Percentiles rank a stretch among this genome's conserved stretches.
phyloP scores from a whole-genome alignment of 2,329 filamentous ascomycete species.

The Cladosporium sp. region DNA sequence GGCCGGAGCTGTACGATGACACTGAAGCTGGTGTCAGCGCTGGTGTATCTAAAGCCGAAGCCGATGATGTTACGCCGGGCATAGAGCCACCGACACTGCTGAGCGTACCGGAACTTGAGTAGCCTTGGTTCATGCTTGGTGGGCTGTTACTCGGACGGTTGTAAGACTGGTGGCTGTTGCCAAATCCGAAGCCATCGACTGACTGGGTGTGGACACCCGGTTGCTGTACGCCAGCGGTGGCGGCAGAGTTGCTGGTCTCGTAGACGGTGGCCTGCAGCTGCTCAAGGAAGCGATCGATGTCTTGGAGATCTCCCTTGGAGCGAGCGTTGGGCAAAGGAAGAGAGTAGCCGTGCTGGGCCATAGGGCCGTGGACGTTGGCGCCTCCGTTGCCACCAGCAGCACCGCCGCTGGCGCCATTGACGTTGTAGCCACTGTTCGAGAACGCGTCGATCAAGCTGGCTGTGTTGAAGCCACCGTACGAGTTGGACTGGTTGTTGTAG shows the following conservation, averaged over 20 bases:
- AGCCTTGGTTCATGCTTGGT: conserved; percentile 37
- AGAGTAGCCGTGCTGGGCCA: conserved; percentile 77
- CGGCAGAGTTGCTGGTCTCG: conserved; percentile 76
- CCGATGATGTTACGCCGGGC: conserved; percentile 42
- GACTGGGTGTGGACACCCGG: conserved; percentile 64
- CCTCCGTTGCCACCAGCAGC: conserved; percentile 40
- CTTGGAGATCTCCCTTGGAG: conserved; percentile 89
- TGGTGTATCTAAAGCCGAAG: conserved; percentile 62
- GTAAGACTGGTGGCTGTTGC: conserved; percentile 50
- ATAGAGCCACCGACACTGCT: conserved; percentile 41
- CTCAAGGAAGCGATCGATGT: conserved; percentile 92
- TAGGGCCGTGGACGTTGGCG: conserved; percentile 50
- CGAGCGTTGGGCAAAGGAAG: conserved; percentile 85
- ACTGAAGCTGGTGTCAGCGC: conserved; percentile 74
- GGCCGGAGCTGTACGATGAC: conserved; percentile 73
- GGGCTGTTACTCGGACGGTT: conserved; percentile 61
- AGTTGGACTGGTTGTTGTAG: conserved; percentile 33
- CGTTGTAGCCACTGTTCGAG: conserved; percentile 27
- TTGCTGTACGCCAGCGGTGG: conserved; percentile 74
- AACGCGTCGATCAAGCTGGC: conserved; percentile 39
- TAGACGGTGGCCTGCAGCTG: conserved; percentile 96
- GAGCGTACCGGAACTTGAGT: conserved; percentile 26
- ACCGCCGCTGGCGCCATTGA: conserved; percentile 22
- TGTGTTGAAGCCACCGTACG: conserved; percentile 32
- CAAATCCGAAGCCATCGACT: conserved; percentile 47